Evolutionary conservation across 345 rosid species (phyloP).

Genomic region (Theobroma cacao): DNA sequence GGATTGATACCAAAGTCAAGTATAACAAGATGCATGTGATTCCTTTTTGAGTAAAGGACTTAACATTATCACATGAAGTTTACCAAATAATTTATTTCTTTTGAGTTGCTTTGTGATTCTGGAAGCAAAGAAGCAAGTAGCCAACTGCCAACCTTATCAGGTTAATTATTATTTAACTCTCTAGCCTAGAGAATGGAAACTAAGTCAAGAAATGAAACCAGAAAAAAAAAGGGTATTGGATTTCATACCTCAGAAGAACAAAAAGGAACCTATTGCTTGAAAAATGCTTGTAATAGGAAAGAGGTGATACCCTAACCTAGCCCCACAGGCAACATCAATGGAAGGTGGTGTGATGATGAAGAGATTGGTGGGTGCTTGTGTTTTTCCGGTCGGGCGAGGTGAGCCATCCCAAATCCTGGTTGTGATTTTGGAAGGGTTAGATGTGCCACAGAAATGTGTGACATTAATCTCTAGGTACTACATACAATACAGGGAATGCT

Average conservation of each 20-base stretch:
- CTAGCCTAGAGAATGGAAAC: not conserved
- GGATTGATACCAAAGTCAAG: constrained; percentile 1
- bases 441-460: not conserved
- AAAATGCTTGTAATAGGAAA: not conserved
- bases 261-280: not conserved
- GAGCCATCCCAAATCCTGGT: not conserved
- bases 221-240: not conserved
- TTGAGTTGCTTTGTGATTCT: not conserved
- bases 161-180: not conserved
- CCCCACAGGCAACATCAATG: not conserved
- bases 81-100: not conserved
- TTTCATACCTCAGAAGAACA: not conserved
- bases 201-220: not conserved
- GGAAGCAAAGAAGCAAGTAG: not conserved
- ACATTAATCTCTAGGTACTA: not conserved
- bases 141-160: constrained; percentile 1
- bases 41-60: not conserved
- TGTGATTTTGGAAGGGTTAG: not conserved
- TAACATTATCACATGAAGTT: not conserved
- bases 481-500: not conserved
- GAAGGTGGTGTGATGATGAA: not conserved
- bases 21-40: constrained; percentile 1
- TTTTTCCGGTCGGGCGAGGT: not conserved
- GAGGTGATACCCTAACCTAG: not conserved
- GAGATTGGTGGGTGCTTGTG: not conserved